Evolutionary conservation across 768 basidiomycete genomes (phyloP).

Genomic region (Phaffia tasmanica): DNA sequence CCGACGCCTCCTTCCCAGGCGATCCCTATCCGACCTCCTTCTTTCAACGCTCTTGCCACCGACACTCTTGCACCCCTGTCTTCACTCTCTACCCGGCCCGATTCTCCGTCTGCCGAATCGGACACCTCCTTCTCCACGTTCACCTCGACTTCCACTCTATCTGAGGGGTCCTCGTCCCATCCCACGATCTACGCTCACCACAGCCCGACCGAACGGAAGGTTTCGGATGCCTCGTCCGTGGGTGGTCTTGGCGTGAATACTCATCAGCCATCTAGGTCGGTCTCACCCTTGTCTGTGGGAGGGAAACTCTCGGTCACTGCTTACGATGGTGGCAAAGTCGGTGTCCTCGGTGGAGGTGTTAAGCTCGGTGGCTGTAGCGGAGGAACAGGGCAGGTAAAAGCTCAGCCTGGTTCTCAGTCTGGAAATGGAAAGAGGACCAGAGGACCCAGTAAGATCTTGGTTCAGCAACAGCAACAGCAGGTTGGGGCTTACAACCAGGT

Average conservation of each 20-base stretch:
- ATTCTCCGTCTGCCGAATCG: constrained; percentile 3
- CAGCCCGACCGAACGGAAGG: not conserved
- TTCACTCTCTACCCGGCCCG: not conserved
- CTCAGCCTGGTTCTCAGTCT: not conserved
- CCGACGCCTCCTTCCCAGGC: constrained; percentile 10
- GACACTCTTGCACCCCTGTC: constrained; percentile 3
- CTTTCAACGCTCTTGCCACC: constrained; percentile 3
- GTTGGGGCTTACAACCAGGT: not conserved
- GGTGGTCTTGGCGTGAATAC: constrained; percentile 2
- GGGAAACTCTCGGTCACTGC: constrained; percentile 31
- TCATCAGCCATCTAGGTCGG: constrained; percentile 10
- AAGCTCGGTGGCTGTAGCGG: constrained; percentile 35
- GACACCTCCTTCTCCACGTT: not conserved
- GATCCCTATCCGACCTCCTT: constrained; percentile 18
- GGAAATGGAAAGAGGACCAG: not conserved
- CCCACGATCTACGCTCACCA: constrained; percentile 9
- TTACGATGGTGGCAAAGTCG: constrained; percentile 40
- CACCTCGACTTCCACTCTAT: not conserved
- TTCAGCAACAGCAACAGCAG: not conserved
- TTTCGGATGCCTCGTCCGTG: not conserved
- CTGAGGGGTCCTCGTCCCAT: not conserved
- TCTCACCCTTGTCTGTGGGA: constrained; percentile 1
- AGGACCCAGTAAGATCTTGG: not conserved
- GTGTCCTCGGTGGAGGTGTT: constrained; percentile 39
- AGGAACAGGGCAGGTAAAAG: not conserved